A percentile compares a stretch with the other conserved stretches of the same genome.
Conservation (phyloP, 805 yeast genomes). For the Sugiyamaella floridensis region DNA sequence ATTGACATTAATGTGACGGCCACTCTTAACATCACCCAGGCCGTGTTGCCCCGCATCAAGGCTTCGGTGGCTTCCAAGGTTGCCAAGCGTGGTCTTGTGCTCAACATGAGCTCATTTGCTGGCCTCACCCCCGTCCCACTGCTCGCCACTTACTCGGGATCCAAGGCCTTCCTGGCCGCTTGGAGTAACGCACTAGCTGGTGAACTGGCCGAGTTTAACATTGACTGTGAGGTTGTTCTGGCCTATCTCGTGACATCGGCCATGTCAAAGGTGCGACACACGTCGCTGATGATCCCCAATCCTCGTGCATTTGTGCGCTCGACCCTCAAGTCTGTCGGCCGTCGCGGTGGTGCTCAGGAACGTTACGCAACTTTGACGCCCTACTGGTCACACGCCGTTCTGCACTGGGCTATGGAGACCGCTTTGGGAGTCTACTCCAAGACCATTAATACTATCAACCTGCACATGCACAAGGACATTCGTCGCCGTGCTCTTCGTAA, state of each 20-base stretch:
- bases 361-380: conserved; percentile 84
- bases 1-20: conserved; percentile 80
- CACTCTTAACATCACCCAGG: conserved; percentile 75
- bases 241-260: conserved; percentile 91
- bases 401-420: conserved; percentile 72
- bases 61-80: conserved; percentile 39
- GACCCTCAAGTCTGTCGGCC: conserved; percentile 63
- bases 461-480: conserved; percentile 69
- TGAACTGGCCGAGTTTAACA: conserved; percentile 58
- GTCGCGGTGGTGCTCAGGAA: conserved; percentile 89
- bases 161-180: conserved; percentile 87
- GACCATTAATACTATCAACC: conserved; percentile 62
- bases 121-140: conserved; percentile 90
- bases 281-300: conserved; percentile 70
- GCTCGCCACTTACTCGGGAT: conserved; percentile 90
- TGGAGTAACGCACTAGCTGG: conserved; percentile 90
- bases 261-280: conserved; percentile 85
- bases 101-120: conserved; percentile 96
- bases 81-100: conserved; percentile 53
- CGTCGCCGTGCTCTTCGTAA: conserved; percentile 78
- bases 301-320: conserved; percentile 76
- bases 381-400: conserved; percentile 86
- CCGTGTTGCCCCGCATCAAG: conserved; percentile 65
- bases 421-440: conserved; percentile 77
- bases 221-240: conserved; percentile 80